Evolutionary conservation across 140 eudicot species (phyloP).

Genomic region (Anethum foeniculum): DNA sequence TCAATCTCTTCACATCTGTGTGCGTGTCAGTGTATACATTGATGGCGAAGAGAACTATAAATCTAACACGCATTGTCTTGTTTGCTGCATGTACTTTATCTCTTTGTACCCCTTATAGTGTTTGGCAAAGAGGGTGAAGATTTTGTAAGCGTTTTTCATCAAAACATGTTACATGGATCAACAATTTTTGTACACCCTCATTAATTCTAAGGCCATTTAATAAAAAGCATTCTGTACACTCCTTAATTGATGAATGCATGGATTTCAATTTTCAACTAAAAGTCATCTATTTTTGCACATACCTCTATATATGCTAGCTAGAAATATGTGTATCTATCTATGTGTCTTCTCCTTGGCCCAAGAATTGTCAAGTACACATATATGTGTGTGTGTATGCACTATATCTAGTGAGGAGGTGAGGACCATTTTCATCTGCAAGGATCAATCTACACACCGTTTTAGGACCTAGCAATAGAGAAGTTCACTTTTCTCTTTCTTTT

Average conservation of each 20-base stretch:
- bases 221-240: conserved; percentile 16
- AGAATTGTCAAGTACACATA: conserved; percentile 2
- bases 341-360: conserved; percentile 12
- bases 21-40: not conserved
- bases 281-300: not conserved
- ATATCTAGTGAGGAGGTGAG: conserved; percentile 20
- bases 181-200: conserved; percentile 12
- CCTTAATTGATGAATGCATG: conserved; percentile 7
- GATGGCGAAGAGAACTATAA: not conserved
- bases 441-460: conserved; percentile 18
- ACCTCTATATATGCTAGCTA: not conserved
- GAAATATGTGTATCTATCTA: not conserved
- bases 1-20: not conserved
- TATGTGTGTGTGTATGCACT: not conserved
- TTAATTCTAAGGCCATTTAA: conserved; percentile 6
- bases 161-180: conserved; percentile 14
- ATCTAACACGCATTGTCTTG: not conserved
- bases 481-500: conserved; percentile 30
- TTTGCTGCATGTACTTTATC: conserved; percentile 6
- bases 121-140: not conserved
- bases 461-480: conserved; percentile 20
- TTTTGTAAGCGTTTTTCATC: conserved; percentile 5
- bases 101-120: conserved; percentile 1
- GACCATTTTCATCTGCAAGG: conserved; percentile 22
- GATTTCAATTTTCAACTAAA: not conserved